Evolutionary conservation across 2,329 filamentous ascomycete genomes (phyloP).

Genomic region (Cryphonectria naterciae): DNA sequence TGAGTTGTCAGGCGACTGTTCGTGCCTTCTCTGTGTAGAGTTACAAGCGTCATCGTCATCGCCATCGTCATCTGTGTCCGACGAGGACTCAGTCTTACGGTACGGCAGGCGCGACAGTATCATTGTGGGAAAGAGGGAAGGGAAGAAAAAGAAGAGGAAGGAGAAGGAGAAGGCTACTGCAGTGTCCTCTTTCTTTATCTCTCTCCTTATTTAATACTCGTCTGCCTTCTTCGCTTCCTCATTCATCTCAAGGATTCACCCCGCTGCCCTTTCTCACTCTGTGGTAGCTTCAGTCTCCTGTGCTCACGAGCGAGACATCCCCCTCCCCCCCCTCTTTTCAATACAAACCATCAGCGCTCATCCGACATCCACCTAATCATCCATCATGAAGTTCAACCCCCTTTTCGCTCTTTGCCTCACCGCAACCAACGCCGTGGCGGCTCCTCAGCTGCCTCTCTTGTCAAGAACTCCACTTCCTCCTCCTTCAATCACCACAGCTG

Average conservation of each 20-base stretch:
- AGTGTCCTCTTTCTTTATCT: not conserved
- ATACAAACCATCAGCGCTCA: not conserved
- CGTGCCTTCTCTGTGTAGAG: not conserved
- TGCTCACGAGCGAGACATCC: not conserved
- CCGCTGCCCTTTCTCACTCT: not conserved
- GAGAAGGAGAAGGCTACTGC: not conserved
- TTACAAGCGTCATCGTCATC: not conserved
- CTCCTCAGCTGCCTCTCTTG: slow-evolving; percentile 2
- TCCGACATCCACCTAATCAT: not conserved
- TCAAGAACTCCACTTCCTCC: not conserved
- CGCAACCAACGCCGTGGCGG: not conserved
- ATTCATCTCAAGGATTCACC: fast-evolving
- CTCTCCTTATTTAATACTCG: not conserved
- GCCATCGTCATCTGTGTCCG: not conserved
- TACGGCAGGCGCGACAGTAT: not conserved
- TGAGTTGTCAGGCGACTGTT: not conserved
- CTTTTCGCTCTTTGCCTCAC: slow-evolving; percentile 1
- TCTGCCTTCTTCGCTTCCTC: not conserved
- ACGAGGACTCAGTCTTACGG: not conserved
- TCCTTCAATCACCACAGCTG: not conserved
- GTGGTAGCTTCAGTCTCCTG: not conserved
- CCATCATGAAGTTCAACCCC: not conserved
- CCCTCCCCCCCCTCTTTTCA: not conserved
- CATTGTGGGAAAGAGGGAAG: not conserved
- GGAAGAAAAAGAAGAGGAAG: not conserved